Evolutionary conservation across 306 rosid species (phyloP).

Genomic region (Medicago arabica): DNA sequence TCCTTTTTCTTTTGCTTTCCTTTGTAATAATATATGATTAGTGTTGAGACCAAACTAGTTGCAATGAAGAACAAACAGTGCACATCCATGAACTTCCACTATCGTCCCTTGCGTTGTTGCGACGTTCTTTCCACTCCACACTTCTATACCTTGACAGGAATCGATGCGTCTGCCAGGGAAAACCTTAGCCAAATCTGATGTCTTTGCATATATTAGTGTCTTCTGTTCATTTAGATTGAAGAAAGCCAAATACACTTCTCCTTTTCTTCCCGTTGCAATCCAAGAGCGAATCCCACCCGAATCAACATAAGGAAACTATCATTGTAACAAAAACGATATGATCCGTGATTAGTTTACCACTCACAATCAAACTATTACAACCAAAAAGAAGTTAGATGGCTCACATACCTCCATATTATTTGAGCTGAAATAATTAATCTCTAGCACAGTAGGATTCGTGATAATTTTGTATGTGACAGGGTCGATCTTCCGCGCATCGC

Average conservation of each 20-base stretch:
- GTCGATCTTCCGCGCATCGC: conserved; percentile 81
- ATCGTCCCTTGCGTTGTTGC: conserved; percentile 36
- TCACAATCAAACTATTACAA: conserved; percentile 20
- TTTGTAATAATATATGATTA: too few relatives aligned
- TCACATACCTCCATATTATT: conserved; percentile 78
- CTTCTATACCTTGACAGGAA: conserved; percentile 61
- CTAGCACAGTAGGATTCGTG: conserved; percentile 76
- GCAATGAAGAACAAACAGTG: conserved; percentile 65
- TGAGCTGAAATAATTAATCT: conserved; percentile 75
- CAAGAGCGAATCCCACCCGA: conserved; percentile 71
- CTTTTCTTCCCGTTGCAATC: conserved; percentile 83
- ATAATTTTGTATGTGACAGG: conserved; percentile 55
- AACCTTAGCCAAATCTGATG: conserved; percentile 57
- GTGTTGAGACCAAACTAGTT: conserved; percentile 23
- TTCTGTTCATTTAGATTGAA: conserved; percentile 65
- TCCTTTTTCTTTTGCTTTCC: too few relatives aligned
- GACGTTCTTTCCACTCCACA: conserved; percentile 67
- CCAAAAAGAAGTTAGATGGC: conserved; percentile 22
- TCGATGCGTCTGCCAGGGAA: conserved; percentile 46
- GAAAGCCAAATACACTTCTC: conserved; percentile 76
- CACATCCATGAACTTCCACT: conserved; percentile 63
- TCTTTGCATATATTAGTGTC: conserved; percentile 51
- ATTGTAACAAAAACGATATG: conserved; percentile 36
- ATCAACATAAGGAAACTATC: conserved; percentile 68
- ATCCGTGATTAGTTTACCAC: conserved; percentile 13